phyloP scores from a whole-genome alignment of 2,329 filamentous ascomycete species.

The Karstenula rhodostoma region DNA sequence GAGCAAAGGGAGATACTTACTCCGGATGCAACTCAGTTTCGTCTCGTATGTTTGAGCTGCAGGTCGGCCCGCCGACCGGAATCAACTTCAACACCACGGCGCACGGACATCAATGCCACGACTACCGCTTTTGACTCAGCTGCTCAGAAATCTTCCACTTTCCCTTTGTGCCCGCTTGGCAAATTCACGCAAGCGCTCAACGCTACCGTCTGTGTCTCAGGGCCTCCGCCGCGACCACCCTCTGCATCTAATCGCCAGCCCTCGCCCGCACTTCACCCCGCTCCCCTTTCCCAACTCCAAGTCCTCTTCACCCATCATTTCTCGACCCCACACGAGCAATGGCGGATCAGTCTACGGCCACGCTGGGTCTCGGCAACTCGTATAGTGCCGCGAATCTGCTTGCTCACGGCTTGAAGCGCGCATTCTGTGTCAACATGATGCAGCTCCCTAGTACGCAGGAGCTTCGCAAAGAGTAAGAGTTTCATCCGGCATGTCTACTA shows the following conservation, averaged over 20 bases:
- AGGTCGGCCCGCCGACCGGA: background rate
- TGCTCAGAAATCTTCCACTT: background rate
- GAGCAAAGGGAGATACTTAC: background rate
- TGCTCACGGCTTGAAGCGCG: constrained; percentile 6
- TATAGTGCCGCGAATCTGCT: constrained; percentile 1
- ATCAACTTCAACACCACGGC: background rate
- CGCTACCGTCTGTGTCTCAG: background rate
- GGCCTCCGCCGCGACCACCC: too few species aligned
- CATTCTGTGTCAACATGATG: background rate
- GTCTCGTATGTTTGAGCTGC: background rate
- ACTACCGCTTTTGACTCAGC: background rate
- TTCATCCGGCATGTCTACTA: background rate
- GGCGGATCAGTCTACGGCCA: background rate
- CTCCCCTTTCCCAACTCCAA: background rate
- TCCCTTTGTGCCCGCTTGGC: background rate
- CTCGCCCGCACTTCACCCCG: background rate
- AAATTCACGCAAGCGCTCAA: background rate
- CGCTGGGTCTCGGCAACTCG: constrained; percentile 1
- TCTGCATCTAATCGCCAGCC: background rate
- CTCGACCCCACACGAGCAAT: background rate
- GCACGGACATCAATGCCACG: background rate
- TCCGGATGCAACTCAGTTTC: background rate
- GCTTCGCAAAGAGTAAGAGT: constrained; percentile 7
- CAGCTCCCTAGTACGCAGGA: constrained; percentile 1
- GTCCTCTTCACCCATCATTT: background rate